These are phyloP conservation scores for Inga leiocalycina DNA, from an alignment of 306 rosid genomes.

Conservation along the genomic window DNA sequence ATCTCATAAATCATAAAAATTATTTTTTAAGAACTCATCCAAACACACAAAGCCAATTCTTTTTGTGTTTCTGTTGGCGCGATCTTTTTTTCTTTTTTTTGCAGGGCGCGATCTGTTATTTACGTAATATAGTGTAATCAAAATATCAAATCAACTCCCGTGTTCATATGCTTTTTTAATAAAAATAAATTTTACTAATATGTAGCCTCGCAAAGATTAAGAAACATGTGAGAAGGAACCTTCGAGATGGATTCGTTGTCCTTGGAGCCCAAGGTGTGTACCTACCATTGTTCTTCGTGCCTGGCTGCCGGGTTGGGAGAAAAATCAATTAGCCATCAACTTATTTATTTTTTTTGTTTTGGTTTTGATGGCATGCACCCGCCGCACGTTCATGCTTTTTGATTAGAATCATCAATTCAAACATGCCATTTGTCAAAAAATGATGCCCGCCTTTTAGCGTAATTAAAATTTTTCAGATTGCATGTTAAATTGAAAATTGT, in stretches of 20 bases:
- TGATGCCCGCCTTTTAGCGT: not conserved
- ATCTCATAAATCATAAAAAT: too few relatives aligned
- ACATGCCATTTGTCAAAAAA: too few relatives aligned
- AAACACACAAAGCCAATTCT: too few relatives aligned
- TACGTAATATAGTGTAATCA: not conserved
- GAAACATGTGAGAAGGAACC: not conserved
- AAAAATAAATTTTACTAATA: not conserved
- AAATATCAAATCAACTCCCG: not conserved
- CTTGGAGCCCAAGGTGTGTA: not conserved
- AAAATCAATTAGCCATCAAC: too few relatives aligned
- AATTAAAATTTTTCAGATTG: not conserved
- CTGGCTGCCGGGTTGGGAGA: too few relatives aligned
- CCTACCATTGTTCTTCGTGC: not conserved
- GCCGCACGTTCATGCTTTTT: too few relatives aligned
- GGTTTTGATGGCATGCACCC: too few relatives aligned
- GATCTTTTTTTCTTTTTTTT: too few relatives aligned
- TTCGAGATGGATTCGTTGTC: conserved; percentile 21
- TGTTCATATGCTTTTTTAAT: not conserved
- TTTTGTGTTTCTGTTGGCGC: not conserved
- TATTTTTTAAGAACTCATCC: too few relatives aligned
- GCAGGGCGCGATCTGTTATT: not conserved
- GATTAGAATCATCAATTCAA: too few relatives aligned
- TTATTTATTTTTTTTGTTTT: too few relatives aligned
- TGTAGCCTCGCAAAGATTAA: not conserved
- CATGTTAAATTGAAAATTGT: not conserved